A percentile compares a stretch with the other conserved stretches of the same genome.
Evolutionary conservation across 192 early-diverging fungal genomes (phyloP).

Genomic region (Entomortierella lignicola): DNA sequence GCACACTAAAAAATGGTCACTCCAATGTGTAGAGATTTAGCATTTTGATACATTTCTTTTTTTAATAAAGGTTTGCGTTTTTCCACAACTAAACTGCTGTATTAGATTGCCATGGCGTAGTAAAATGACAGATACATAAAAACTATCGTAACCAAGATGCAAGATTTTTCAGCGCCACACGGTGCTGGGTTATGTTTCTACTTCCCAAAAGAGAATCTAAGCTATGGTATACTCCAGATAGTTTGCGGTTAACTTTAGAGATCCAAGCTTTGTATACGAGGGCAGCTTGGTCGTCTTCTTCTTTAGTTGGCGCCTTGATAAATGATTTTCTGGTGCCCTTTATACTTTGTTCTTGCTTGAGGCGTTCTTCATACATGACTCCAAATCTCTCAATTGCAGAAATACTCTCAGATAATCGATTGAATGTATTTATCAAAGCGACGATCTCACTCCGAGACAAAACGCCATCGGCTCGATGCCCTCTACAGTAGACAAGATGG

Average conservation of each 20-base stretch:
- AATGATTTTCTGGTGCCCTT: neutral
- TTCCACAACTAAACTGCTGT: too few species aligned
- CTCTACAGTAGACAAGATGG: constrained; percentile 29
- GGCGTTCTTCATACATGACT: constrained; percentile 69
- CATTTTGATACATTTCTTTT: too few species aligned
- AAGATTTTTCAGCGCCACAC: constrained; percentile 7
- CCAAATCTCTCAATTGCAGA: constrained; percentile 85
- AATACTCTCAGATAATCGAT: constrained; percentile 88
- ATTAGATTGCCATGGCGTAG: too few species aligned
- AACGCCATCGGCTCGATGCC: constrained; percentile 61
- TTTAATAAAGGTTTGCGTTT: too few species aligned
- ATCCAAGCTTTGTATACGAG: constrained; percentile 29
- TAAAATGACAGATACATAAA: neutral
- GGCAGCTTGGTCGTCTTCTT: constrained; percentile 34
- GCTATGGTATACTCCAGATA: constrained; percentile 3
- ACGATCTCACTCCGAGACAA: constrained; percentile 88
- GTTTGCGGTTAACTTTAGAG: constrained; percentile 2
- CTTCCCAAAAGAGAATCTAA: constrained; percentile 19
- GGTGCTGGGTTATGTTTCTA: constrained; percentile 32
- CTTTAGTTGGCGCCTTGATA: constrained; percentile 34
- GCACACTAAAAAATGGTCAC: too few species aligned
- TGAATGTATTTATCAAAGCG: constrained; percentile 89
- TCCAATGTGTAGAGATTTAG: too few species aligned
- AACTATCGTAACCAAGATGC: constrained; percentile 21
- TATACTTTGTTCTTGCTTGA: constrained; percentile 14